Evolutionary conservation across 306 rosid species (phyloP), one percentile per base, ranked within the genome.

Genomic region (Cicer judaicum): DNA sequence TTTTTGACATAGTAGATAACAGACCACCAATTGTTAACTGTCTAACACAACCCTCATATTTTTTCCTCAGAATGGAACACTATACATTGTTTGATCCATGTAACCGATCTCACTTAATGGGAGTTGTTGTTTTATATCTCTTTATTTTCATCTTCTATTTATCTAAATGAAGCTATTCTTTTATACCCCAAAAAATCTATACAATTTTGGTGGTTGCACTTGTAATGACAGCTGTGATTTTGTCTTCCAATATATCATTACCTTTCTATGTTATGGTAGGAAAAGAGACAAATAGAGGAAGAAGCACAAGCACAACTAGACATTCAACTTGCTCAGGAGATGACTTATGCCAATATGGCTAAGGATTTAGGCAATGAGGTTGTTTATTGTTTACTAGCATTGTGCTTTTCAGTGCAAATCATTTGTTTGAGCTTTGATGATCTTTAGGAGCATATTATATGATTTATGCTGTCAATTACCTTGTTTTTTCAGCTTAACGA

Each of bases 351-450:
- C 82, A 84, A 82, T 67, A 79, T 85, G 92, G 93, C 98, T 74
- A 87, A 81, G 75, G 96, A 88, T 50, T 74, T 91, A 74, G 80
- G 90, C 68, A 73, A 53, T 10, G 89, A 93, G 91, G 98, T 93
- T 49, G 10, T 80, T 72, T 63, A 81, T 71, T 77, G 74, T 77
- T 77, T 77, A 43, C 54, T 62, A 57, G 19, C 14, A 69, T 69
- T 55, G 64, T 81, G 57, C 24, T 73, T 77, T 74, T 64, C 64
- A 11, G 18, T 56, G 18, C 36, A 80, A 47, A 66, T 46, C 2
- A 68, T 56, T 77, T 73, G 64, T 56, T 60, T 52, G 34, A 24
- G 34, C 34, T 24, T 24, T 24, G 68, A 46, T 83, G 68, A 53
- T 56, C 59, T 66, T 56, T 64, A 21, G 63, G 54, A 70, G 62